Percentiles rank a stretch among this genome's conserved stretches.
These are phyloP conservation scores for Penicillium egyptiacum DNA, from an alignment of 495 filamentous ascomycete genomes.

Conservation along the genomic window DNA sequence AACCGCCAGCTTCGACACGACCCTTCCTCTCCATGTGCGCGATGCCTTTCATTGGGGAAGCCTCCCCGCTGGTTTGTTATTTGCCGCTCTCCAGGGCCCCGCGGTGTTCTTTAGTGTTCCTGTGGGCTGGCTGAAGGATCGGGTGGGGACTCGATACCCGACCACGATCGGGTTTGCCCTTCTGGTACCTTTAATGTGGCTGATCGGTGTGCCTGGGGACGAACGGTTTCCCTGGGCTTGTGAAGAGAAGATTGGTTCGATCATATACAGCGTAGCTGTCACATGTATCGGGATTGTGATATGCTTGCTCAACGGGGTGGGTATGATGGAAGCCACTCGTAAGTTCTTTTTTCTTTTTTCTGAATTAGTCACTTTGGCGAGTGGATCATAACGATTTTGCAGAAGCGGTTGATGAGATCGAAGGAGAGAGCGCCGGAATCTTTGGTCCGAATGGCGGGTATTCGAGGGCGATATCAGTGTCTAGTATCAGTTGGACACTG, in stretches of 20 bases:
- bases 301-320: slow-evolving; percentile 23
- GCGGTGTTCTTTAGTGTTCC: slow-evolving; percentile 24
- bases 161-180: slow-evolving; percentile 22
- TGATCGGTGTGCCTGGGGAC: slow-evolving; percentile 26
- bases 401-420: slow-evolving; percentile 26
- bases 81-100: slow-evolving; percentile 24
- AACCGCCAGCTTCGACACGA: slow-evolving; percentile 30
- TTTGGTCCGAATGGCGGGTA: slow-evolving; percentile 30
- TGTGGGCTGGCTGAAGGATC: slow-evolving; percentile 31
- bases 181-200: slow-evolving; percentile 21
- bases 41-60: slow-evolving; percentile 24
- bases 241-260: slow-evolving; percentile 5
- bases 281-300: slow-evolving; percentile 13
- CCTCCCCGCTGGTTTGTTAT: slow-evolving; percentile 24
- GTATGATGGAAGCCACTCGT: slow-evolving; percentile 30
- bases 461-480: slow-evolving; percentile 31
- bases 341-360: slow-evolving; percentile 7
- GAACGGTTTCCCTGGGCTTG: slow-evolving; percentile 23
- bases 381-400: neutral
- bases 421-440: slow-evolving; percentile 20
- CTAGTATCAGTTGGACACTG: slow-evolving; percentile 30
- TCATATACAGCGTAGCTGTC: slow-evolving; percentile 18
- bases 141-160: slow-evolving; percentile 23
- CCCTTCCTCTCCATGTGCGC: slow-evolving; percentile 32
- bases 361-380: neutral